A percentile compares a stretch with the other conserved stretches of the same genome.
These are phyloP conservation scores for Colletotrichum tropicicola DNA, from an alignment of 2,329 filamentous ascomycete genomes.

Conservation along the genomic window DNA sequence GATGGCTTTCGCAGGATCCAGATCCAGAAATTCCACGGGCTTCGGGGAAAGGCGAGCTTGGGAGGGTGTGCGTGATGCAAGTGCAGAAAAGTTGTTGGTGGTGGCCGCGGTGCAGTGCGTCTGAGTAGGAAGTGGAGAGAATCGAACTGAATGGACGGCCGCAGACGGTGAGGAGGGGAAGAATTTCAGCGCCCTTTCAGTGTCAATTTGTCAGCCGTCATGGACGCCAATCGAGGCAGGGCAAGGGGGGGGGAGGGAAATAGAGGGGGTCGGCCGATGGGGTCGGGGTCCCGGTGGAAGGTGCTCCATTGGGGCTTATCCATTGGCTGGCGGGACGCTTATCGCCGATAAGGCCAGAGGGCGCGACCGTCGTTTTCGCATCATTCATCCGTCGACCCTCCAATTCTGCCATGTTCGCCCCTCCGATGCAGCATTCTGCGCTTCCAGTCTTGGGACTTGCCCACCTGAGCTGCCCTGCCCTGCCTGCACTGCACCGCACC, in stretches of 20 bases:
- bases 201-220: slow-evolving; percentile 31
- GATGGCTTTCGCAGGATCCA: slow-evolving; percentile 5
- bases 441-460: too few species aligned
- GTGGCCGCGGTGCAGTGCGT: background rate
- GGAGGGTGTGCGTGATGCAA: slow-evolving; percentile 17
- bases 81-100: slow-evolving; percentile 7
- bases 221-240: background rate
- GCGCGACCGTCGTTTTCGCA: slow-evolving; percentile 17
- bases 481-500: too few species aligned
- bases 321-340: background rate
- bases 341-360: slow-evolving; percentile 8
- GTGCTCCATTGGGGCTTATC: slow-evolving; percentile 10
- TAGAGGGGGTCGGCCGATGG: slow-evolving; percentile 25
- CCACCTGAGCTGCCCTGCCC: too few species aligned
- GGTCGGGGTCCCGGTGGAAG: background rate
- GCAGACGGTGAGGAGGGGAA: slow-evolving; percentile 32
- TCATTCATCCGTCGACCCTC: slow-evolving; percentile 9
- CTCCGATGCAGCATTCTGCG: too few species aligned
- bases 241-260: background rate
- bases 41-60: slow-evolving; percentile 22
- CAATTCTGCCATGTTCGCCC: background rate
- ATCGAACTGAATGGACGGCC: slow-evolving; percentile 21
- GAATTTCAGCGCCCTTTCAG: slow-evolving; percentile 28
- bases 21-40: slow-evolving; percentile 14
- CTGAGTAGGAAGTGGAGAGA: slow-evolving; percentile 26